phyloP scores from a whole-genome alignment of 2,329 filamentous ascomycete species.

The Aureobasidium namibiae region DNA sequence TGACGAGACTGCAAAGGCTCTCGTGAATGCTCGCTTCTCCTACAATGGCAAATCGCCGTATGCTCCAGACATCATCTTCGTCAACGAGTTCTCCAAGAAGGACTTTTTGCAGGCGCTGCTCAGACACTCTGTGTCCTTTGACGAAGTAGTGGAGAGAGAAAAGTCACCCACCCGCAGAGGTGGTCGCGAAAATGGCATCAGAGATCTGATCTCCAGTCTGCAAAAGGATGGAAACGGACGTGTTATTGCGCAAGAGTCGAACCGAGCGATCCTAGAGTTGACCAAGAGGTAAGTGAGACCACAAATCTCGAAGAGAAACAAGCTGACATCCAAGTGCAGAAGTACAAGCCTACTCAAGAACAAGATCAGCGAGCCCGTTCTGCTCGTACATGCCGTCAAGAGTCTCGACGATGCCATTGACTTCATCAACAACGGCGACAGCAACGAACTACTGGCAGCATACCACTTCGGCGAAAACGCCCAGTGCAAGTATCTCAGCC shows the following conservation, averaged over 20 bases:
- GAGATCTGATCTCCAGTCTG: constrained; percentile 9
- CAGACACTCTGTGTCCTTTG: constrained; percentile 28
- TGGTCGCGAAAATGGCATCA: constrained; percentile 4
- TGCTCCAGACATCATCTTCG: constrained; percentile 53
- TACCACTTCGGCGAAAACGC: constrained; percentile 46
- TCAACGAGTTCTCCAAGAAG: constrained; percentile 55
- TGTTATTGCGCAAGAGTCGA: constrained; percentile 19
- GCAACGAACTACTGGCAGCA: constrained; percentile 34
- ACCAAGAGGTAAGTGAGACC: constrained; percentile 12
- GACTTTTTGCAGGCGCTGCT: constrained; percentile 45
- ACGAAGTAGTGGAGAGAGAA: constrained; percentile 15
- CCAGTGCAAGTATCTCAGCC: constrained; percentile 51
- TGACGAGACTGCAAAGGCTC: constrained; percentile 42
- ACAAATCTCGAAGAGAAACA: background rate
- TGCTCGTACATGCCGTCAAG: constrained; percentile 39
- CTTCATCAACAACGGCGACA: constrained; percentile 29
- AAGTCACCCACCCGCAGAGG: constrained; percentile 9
- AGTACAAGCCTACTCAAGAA: constrained; percentile 14
- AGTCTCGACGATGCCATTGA: constrained; percentile 50
- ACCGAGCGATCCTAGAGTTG: constrained; percentile 21
- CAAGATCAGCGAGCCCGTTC: constrained; percentile 36
- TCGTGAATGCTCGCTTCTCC: constrained; percentile 47
- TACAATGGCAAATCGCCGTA: constrained; percentile 52
- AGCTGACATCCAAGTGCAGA: constrained; percentile 1
- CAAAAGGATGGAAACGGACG: constrained; percentile 14